Percentiles rank a stretch among this genome's conserved stretches.
phyloP scores from a whole-genome alignment of 208 protist genomes.

The Wallacemonas collosoma region DNA sequence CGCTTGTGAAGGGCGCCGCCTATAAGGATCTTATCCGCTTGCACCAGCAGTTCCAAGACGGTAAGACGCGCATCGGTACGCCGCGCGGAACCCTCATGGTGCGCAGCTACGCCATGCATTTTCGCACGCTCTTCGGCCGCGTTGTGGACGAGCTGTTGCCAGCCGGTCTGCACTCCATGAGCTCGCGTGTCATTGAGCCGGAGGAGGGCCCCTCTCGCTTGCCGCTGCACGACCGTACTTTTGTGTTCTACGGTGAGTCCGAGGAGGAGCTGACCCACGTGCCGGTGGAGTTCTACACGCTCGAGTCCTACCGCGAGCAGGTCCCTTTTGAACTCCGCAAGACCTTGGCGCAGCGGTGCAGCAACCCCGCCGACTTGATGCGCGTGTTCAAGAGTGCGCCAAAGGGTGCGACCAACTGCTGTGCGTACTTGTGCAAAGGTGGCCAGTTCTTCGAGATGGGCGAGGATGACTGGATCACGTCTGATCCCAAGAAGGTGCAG shows the following conservation, averaged over 20 bases:
- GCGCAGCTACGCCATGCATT: constrained; percentile 81
- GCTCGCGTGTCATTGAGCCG: constrained; percentile 88
- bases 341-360: constrained; percentile 74
- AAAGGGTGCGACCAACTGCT: constrained; percentile 69
- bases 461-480: constrained; percentile 84
- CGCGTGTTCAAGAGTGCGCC: constrained; percentile 81
- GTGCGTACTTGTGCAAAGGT: constrained; percentile 89
- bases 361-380: constrained; percentile 56
- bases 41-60: constrained; percentile 82
- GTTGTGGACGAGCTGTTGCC: constrained; percentile 91
- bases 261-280: constrained; percentile 82
- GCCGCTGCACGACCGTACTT: constrained; percentile 66
- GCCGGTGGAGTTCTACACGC: constrained; percentile 93
- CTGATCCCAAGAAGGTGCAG: constrained; percentile 62
- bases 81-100: constrained; percentile 78
- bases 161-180: constrained; percentile 79
- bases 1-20: constrained; percentile 58
- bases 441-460: constrained; percentile 87
- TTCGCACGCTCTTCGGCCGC: constrained; percentile 89
- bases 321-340: constrained; percentile 86
- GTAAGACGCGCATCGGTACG: constrained; percentile 59
- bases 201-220: constrained; percentile 42
- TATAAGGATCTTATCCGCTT: constrained; percentile 90
- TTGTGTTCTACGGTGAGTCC: constrained; percentile 88
- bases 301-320: constrained; percentile 92